Evolutionary conservation across 2,329 filamentous ascomycete species (phyloP).

Genomic region (Ascocoryne sarcoides): DNA sequence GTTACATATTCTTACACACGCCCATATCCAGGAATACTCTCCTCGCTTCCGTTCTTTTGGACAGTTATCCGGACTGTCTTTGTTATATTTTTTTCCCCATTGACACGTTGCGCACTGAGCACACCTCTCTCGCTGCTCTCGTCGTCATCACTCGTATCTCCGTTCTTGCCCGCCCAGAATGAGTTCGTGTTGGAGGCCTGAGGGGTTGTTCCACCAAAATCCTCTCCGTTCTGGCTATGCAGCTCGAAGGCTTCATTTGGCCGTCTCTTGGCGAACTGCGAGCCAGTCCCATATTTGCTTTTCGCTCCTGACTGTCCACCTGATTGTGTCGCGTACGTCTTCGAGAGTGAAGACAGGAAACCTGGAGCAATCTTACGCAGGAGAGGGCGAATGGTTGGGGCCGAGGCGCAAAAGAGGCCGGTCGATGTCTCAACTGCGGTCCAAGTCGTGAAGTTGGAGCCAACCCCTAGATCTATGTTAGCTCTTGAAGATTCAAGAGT

Average conservation of each 20-base stretch:
- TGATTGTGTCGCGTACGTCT: not conserved
- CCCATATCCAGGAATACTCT: no score
- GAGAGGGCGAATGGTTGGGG: conserved; percentile 12
- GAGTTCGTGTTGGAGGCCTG: not conserved
- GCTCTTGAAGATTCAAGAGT: not conserved
- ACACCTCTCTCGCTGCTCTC: not conserved
- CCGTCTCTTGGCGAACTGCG: not conserved
- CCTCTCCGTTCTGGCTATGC: not conserved
- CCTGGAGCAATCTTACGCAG: conserved; percentile 9
- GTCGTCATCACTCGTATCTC: not conserved
- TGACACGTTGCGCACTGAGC: not conserved
- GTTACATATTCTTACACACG: no score
- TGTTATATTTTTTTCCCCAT: not conserved
- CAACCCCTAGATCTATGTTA: conserved; percentile 7
- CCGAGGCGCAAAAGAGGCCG: conserved; percentile 14
- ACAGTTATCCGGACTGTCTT: no score
- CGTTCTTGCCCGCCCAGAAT: not conserved
- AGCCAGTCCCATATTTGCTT: not conserved
- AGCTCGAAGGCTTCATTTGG: not conserved
- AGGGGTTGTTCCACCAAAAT: not conserved
- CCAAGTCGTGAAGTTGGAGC: conserved; percentile 12
- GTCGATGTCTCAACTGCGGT: conserved; percentile 13
- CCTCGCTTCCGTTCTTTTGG: no score
- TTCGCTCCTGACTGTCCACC: not conserved
- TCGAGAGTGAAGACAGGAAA: conserved; percentile 1